Evolutionary conservation across 1,139 yeast genomes (phyloP).

Genomic region (Saccharomyces hybrid): DNA sequence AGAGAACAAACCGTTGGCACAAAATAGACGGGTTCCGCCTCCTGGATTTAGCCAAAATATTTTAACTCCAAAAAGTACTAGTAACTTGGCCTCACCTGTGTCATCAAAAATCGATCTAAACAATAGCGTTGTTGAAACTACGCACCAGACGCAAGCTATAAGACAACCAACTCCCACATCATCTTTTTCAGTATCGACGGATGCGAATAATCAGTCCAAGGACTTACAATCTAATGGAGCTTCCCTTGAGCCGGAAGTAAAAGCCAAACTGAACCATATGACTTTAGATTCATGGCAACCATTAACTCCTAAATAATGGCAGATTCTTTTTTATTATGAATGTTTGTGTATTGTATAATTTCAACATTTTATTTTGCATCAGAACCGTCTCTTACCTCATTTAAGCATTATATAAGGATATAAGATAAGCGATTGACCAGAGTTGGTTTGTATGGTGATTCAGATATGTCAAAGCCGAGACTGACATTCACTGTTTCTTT

Average conservation of each 20-base stretch:
- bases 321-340: neutral
- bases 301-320: conserved; percentile 20
- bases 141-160: neutral
- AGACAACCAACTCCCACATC: neutral
- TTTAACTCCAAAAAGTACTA: conserved; percentile 23
- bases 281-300: conserved; percentile 54
- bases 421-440: neutral
- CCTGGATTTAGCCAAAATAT: conserved; percentile 27
- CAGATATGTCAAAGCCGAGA: neutral
- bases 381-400: neutral
- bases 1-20: conserved; percentile 26
- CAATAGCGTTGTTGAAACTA: neutral
- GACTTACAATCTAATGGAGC: conserved; percentile 8
- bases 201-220: conserved; percentile 1
- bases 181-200: conserved; percentile 20
- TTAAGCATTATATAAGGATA: neutral
- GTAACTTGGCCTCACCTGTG: conserved; percentile 5
- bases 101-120: neutral
- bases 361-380: neutral
- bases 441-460: neutral
- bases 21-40: conserved; percentile 22
- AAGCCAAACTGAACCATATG: conserved; percentile 21
- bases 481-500: neutral
- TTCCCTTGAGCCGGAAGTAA: conserved; percentile 19
- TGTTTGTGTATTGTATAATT: neutral